A percentile compares a stretch with the other conserved stretches of the same genome.
Evolutionary conservation across 208 protist species (phyloP).

Genomic region (Novymonas esmeraldas): DNA sequence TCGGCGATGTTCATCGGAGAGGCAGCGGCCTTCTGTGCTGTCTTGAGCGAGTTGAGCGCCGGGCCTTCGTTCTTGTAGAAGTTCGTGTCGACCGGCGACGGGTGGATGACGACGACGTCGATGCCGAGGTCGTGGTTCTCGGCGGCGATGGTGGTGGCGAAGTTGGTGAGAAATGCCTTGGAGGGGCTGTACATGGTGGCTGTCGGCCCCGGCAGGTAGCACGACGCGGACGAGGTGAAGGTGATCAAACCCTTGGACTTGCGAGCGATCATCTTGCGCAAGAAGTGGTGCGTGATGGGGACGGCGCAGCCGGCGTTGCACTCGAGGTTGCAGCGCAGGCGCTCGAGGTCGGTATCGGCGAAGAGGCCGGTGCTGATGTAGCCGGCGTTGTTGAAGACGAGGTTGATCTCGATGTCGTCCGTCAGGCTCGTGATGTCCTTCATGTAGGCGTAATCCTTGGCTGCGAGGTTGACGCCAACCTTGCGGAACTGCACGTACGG

Average conservation of each 20-base stretch:
- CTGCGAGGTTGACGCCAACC: constrained; percentile 88
- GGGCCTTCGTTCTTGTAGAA: constrained; percentile 91
- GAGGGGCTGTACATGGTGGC: constrained; percentile 90
- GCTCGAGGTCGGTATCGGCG: constrained; percentile 79
- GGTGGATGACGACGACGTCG: constrained; percentile 88
- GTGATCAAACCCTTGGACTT: constrained; percentile 83
- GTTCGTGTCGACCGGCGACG: constrained; percentile 88
- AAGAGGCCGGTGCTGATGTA: constrained; percentile 93
- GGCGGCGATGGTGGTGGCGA: constrained; percentile 76
- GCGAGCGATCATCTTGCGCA: constrained; percentile 86
- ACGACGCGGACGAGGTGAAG: constrained; percentile 86
- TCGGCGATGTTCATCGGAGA: constrained; percentile 81
- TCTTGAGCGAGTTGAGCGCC: constrained; percentile 69
- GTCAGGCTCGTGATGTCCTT: constrained; percentile 65
- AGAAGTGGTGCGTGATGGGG: constrained; percentile 90
- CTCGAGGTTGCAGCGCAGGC: constrained; percentile 86
- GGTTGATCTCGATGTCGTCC: constrained; percentile 67
- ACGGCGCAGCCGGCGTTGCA: constrained; percentile 90
- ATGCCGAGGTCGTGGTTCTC: constrained; percentile 86
- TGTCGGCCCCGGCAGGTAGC: constrained; percentile 87
- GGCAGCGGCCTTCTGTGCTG: constrained; percentile 70
- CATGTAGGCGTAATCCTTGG: constrained; percentile 77
- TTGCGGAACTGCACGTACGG: constrained; percentile 79
- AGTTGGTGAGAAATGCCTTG: constrained; percentile 93
- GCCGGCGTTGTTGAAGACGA: constrained; percentile 95